Conservation (phyloP, 2,329 filamentous ascomycete species). For the Zymoseptoria tritici region DNA sequence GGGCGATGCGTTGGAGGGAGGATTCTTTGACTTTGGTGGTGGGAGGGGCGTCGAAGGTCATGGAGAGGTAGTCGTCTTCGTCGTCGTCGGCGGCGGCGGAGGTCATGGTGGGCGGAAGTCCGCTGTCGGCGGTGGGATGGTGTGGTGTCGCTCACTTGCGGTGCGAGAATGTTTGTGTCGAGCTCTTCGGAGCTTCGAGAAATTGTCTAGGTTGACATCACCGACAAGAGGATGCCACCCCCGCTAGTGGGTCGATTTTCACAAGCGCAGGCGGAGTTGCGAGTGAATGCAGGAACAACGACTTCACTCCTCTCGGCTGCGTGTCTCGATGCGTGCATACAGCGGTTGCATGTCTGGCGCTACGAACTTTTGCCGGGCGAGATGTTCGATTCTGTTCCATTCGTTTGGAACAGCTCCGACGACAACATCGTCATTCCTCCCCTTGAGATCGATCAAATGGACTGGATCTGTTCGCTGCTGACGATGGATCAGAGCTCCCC, state of each 20-base stretch:
- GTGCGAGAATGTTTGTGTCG: background rate
- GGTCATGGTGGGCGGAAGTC: conserved; percentile 11
- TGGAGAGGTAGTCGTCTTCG: conserved; percentile 95
- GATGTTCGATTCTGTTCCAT: too few relatives aligned
- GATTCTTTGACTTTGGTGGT: conserved; percentile 46
- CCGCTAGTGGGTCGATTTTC: too few relatives aligned
- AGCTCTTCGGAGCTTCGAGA: background rate
- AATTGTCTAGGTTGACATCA: background rate
- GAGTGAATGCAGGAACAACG: background rate
- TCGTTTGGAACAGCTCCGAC: too few relatives aligned
- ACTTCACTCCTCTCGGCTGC: background rate
- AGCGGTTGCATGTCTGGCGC: too few relatives aligned
- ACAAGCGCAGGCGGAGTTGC: too few relatives aligned
- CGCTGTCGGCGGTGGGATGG: background rate
- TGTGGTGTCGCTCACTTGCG: background rate
- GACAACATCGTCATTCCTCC: too few relatives aligned
- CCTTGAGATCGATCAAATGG: too few relatives aligned
- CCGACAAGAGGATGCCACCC: too few relatives aligned
- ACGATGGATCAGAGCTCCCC: background rate
- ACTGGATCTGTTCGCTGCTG: too few relatives aligned
- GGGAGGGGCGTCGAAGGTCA: conserved; percentile 69
- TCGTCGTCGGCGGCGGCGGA: conserved; percentile 45
- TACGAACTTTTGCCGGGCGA: too few relatives aligned
- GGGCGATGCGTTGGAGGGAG: conserved; percentile 52
- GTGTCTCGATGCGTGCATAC: background rate